Evolutionary conservation across 139 green algal species (phyloP).

Genomic region (Closterium sp.): DNA sequence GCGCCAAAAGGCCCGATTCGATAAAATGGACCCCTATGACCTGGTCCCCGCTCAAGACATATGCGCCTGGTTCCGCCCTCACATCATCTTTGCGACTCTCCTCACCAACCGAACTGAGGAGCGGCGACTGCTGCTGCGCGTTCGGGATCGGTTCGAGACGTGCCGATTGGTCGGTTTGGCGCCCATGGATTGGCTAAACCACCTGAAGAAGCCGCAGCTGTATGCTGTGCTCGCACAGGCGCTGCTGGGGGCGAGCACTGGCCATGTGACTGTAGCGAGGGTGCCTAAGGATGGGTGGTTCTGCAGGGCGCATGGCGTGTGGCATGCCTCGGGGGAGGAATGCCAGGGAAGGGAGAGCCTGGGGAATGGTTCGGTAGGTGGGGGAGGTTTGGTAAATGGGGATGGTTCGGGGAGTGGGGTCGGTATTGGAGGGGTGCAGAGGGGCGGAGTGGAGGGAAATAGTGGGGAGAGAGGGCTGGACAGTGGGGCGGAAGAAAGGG

Average conservation of each 20-base stretch:
- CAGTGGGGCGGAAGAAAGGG: background rate
- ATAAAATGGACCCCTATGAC: background rate
- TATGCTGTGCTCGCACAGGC: conserved; percentile 11
- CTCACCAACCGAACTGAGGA: background rate
- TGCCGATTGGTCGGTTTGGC: background rate
- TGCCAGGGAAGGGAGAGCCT: background rate
- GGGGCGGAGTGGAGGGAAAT: background rate
- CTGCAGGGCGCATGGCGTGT: background rate
- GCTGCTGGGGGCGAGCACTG: background rate
- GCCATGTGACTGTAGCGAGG: background rate
- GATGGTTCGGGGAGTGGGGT: background rate
- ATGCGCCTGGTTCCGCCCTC: conserved; percentile 1
- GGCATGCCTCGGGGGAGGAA: background rate
- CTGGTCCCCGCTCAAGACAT: background rate
- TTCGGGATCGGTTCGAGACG: conserved; percentile 1
- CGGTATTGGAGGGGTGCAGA: background rate
- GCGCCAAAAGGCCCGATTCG: background rate
- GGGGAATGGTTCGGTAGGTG: background rate
- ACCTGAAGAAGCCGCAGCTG: conserved; percentile 6
- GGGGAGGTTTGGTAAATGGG: no score
- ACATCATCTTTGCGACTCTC: conserved; percentile 3
- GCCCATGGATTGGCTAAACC: background rate
- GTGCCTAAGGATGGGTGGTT: background rate
- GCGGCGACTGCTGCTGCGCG: background rate
- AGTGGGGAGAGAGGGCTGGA: background rate